Evolutionary conservation across 2,329 filamentous ascomycete genomes (phyloP), one percentile per base, ranked within the genome.

Genomic region (Rugonectria rugulosa): DNA sequence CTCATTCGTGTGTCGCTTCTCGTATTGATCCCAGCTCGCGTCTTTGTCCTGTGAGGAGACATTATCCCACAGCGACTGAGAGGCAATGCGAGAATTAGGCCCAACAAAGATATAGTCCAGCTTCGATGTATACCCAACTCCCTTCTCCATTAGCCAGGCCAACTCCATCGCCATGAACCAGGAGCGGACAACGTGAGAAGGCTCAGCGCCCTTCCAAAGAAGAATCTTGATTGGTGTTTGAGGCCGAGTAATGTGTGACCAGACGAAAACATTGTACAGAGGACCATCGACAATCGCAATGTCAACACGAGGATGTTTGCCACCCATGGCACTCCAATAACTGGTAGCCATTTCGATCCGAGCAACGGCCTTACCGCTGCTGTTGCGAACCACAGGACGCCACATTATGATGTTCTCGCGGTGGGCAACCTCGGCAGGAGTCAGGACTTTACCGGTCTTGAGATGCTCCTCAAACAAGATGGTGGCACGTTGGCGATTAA

Each of bases 401-500:
- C 75, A 79, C 23, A 75, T 57, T 3, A 97, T 73, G 19, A 92
- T 84, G 15, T 80, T 84, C 70, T 92, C 89, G 42, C 78, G 75
- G 43, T 82, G 66, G 1, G 90, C 82, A 2, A 92, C 87, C 61
- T 92, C 78, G 7, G 78, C 74, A 0, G 92, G 92, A 0, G 80
- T 81, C 3, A 91, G 79, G 2, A 90, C 74, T 10, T 68, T 73
- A 20, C 78, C 77, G 47, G 71, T 79, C 14, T 60, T 57, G 63
- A 88, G 70, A 48, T 83, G 83, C 59, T 81, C 77, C 34, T 84
- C 81, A 65, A 93, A 88, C 2, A 96, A 79, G 17, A 97, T 86
- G 42, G 88, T 91, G 2, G 92, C 90, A 29, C 95, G 85, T 73
- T 98, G 93, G 19, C 91, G 83, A 74, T 97, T 98, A 29, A 98